A percentile compares a stretch with the other conserved stretches of the same genome.
These are phyloP conservation scores for Xylariaceae sp. DNA, from an alignment of 2,329 filamentous ascomycete genomes.

Conservation along the genomic window DNA sequence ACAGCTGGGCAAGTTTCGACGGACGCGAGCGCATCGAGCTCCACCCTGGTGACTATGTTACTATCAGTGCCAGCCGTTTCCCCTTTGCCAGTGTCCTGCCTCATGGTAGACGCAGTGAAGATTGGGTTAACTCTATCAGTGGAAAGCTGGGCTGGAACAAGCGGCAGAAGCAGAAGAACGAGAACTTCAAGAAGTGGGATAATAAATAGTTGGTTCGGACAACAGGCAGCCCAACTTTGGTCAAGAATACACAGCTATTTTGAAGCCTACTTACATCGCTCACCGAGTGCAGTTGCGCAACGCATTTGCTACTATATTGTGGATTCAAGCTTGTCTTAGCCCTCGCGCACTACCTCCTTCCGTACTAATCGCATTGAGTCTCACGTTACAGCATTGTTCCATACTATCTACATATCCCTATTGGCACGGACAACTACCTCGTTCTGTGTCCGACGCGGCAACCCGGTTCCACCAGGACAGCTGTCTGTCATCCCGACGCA, in stretches of 20 bases:
- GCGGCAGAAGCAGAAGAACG: conserved; percentile 67
- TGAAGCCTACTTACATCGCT: background rate
- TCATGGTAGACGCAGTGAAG: conserved; percentile 63
- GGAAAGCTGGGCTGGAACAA: conserved; percentile 79
- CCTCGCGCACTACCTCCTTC: background rate
- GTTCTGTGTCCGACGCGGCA: too few species aligned
- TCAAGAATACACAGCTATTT: background rate
- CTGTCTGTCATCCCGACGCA: too few species aligned
- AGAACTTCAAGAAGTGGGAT: conserved; percentile 47
- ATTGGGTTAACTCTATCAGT: conserved; percentile 78
- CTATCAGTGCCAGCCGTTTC: conserved; percentile 72
- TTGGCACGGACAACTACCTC: too few species aligned
- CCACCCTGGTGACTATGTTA: conserved; percentile 74
- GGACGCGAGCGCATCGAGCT: conserved; percentile 83
- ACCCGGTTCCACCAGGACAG: too few species aligned
- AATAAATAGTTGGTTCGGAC: conserved; percentile 6
- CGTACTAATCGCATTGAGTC: background rate
- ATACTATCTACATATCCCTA: too few species aligned
- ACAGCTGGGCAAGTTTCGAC: conserved; percentile 97
- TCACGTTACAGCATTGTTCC: too few species aligned
- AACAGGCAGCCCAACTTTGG: too few species aligned
- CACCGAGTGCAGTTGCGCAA: background rate
- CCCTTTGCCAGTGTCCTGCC: conserved; percentile 75
- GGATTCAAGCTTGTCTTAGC: background rate
- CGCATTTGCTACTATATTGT: background rate